Evolutionary conservation across 2,329 filamentous ascomycete species (phyloP), one percentile per base, ranked within the genome.

Genomic region (Monosporascus sp.): DNA sequence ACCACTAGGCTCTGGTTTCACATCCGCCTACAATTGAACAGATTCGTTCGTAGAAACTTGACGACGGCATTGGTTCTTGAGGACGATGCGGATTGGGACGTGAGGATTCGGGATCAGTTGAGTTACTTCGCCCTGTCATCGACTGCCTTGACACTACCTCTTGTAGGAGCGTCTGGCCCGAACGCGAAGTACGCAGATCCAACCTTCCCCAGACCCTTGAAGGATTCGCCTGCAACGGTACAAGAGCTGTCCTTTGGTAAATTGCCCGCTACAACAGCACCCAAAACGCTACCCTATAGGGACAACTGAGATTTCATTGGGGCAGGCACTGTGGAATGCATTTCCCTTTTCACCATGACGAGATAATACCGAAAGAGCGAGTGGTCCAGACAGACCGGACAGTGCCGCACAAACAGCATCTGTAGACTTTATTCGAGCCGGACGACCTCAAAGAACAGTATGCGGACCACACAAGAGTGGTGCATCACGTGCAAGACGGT

Each of bases 221-320:
- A 35, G 25, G 35, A 57, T 44, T 41, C 57, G 43, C 22, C 50
- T 22, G 31, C 25, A 39, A 14, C 44, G 1, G 35, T 61, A 5
- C 54, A 56, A 5, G 57, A 62, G n/a, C 37, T 64, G 9, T 9
- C 25, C 7, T 59, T 64, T 49, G 38, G 53, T 41, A 25, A 39
- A 11, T 55, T 64, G 1, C 62, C 62, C 1, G 11, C 49, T n/a
- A 64, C 60, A 4, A 14, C 11, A 35, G 11, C 31, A 14, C 31
- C 31, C 31, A 35, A 35, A 35, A 35, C 31, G 11, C 75, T 74
- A 1, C 75, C 77, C 0, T 77, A 79, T 50, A 76, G 78, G n/a
- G 73, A 75, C 52, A 65, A 72, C 53, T 81, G 78, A 78, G 77
- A 81, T 53, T 55, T 80, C 3, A 70, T 80, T 8, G 80, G 77